Conservation (phyloP, 2,329 filamentous ascomycete genomes). For the Penicillium sp. region DNA sequence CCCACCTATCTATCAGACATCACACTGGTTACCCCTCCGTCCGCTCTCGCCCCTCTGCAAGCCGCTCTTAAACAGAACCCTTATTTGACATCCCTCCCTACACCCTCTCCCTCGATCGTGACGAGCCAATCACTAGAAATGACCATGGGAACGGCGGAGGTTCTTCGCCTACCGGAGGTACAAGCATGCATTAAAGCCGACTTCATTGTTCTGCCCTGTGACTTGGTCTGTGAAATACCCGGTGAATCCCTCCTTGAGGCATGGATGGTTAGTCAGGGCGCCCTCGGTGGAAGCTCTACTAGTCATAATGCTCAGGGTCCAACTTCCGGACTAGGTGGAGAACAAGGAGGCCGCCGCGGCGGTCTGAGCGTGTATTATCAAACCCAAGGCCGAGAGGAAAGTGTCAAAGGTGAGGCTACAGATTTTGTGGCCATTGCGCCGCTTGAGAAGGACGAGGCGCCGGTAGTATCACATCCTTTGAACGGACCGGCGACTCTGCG, state of each 20-base stretch:
- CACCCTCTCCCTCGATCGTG: slow-evolving; percentile 69
- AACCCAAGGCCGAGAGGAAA: slow-evolving; percentile 67
- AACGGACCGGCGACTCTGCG: slow-evolving; percentile 59
- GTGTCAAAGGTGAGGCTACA: slow-evolving; percentile 84
- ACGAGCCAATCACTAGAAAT: too few relatives aligned
- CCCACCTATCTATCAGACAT: slow-evolving; percentile 37
- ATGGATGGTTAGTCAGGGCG: slow-evolving; percentile 84
- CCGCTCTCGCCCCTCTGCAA: slow-evolving; percentile 44
- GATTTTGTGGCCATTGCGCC: slow-evolving; percentile 83
- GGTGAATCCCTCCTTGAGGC: slow-evolving; percentile 80
- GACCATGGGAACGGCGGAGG: slow-evolving; percentile 84
- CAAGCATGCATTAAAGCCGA: slow-evolving; percentile 74
- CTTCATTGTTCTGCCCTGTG: slow-evolving; percentile 88
- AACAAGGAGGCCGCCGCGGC: slow-evolving; percentile 64
- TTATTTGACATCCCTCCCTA: slow-evolving; percentile 51
- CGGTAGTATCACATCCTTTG: slow-evolving; percentile 56
- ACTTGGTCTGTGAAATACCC: slow-evolving; percentile 84
- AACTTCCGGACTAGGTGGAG: slow-evolving; percentile 52
- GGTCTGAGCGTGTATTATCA: slow-evolving; percentile 90
- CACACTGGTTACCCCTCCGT: slow-evolving; percentile 48
- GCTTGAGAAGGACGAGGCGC: slow-evolving; percentile 51
- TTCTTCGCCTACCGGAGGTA: slow-evolving; percentile 80
- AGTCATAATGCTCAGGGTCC: slow-evolving; percentile 41
- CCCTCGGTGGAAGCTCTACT: slow-evolving; percentile 60
- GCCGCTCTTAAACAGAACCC: slow-evolving; percentile 51